Percentiles rank a stretch among this genome's conserved stretches.
Evolutionary conservation across 179 eudicot species (phyloP).

Genomic region (Amaranthus tricolor): DNA sequence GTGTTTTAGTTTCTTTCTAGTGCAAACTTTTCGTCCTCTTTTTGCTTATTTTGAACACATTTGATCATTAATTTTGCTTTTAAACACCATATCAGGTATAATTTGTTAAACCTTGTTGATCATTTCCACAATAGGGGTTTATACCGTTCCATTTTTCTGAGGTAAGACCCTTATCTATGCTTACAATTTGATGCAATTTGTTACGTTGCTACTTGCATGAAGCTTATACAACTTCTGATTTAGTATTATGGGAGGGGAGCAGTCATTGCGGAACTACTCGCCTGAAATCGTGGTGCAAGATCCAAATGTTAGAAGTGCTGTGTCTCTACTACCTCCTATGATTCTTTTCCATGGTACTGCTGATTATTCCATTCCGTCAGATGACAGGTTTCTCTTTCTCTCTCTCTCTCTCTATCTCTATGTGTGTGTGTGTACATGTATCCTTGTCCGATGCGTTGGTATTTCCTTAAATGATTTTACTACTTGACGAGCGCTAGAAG

Average conservation of each 20-base stretch:
- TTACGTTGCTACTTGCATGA: background rate
- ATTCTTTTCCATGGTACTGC: conserved; percentile 88
- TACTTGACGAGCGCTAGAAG: too few species aligned
- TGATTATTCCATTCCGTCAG: conserved; percentile 89
- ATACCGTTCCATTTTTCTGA: conserved; percentile 70
- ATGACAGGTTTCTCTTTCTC: conserved; percentile 50
- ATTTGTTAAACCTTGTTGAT: conserved; percentile 75
- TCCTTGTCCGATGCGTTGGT: too few species aligned
- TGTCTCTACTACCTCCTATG: conserved; percentile 67
- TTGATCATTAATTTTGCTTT: conserved; percentile 14
- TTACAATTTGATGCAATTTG: background rate
- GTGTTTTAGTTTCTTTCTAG: too few species aligned
- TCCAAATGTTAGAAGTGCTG: conserved; percentile 56
- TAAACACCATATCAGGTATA: conserved; percentile 54
- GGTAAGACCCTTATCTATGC: conserved; percentile 40
- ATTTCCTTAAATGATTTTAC: too few species aligned
- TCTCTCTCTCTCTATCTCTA: background rate
- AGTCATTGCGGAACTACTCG: conserved; percentile 66
- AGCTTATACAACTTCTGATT: conserved; percentile 13
- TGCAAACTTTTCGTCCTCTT: background rate
- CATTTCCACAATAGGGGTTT: conserved; percentile 84
- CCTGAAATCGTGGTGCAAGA: conserved; percentile 83
- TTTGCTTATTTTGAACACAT: background rate
- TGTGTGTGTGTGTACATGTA: too few species aligned
- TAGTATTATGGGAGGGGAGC: conserved; percentile 96